phyloP scores from a whole-genome alignment of 805 yeast species.

The Candida quercuum region DNA sequence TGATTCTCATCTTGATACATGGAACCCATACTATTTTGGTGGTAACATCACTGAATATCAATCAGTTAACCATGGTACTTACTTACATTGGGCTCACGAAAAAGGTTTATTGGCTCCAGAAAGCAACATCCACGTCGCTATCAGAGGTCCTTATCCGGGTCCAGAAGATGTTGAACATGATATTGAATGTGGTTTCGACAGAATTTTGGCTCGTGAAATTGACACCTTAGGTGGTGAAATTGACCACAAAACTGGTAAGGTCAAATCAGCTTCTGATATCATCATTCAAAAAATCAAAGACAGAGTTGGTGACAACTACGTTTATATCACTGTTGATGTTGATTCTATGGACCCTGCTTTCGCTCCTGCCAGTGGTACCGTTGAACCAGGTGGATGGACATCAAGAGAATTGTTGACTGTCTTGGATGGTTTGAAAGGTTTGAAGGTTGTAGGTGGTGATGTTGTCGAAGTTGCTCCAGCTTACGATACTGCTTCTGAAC shows the following conservation, averaged over 20 bases:
- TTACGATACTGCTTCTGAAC: conserved; percentile 58
- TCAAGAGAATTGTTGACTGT: conserved; percentile 39
- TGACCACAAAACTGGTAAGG: neutral
- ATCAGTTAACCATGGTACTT: conserved; percentile 62
- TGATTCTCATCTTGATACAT: conserved; percentile 50
- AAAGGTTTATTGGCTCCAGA: conserved; percentile 48
- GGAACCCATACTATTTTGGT: conserved; percentile 59
- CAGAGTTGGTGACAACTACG: conserved; percentile 34
- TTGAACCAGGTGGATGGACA: conserved; percentile 50
- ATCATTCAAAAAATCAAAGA: conserved; percentile 31
- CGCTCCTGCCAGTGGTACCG: conserved; percentile 51
- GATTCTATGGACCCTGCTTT: conserved; percentile 47
- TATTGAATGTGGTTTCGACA: conserved; percentile 42
- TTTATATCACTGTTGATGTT: conserved; percentile 44
- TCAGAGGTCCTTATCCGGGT: conserved; percentile 55
- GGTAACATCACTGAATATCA: conserved; percentile 58
- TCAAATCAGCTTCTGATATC: conserved; percentile 17
- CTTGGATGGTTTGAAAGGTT: conserved; percentile 39
- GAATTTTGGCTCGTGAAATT: conserved; percentile 42
- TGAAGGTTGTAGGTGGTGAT: conserved; percentile 44
- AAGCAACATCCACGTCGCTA: conserved; percentile 56
- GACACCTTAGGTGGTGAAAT: conserved; percentile 32
- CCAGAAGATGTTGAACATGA: conserved; percentile 36
- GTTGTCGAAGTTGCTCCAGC: conserved; percentile 58
- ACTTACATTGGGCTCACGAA: conserved; percentile 65